Conservation (phyloP, 495 filamentous ascomycete genomes). For the Podospora appendiculata region DNA sequence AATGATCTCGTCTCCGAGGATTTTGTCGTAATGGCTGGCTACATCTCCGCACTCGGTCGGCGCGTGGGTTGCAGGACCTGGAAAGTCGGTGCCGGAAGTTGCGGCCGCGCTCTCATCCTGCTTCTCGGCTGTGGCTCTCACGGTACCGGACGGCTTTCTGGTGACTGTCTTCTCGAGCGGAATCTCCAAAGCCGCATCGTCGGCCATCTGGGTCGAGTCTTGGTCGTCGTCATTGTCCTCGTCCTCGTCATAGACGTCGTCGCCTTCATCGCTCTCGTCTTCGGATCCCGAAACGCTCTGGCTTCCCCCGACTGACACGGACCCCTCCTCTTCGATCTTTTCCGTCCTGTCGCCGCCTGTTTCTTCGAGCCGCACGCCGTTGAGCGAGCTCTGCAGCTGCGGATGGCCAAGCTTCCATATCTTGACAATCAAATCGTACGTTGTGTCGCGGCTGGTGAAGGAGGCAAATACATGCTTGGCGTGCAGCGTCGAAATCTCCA, state of each 20-base stretch:
- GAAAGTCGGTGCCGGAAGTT: slow-evolving; percentile 60
- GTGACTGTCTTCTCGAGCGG: slow-evolving; percentile 50
- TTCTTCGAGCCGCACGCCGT: slow-evolving; percentile 74
- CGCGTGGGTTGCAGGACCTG: slow-evolving; percentile 74
- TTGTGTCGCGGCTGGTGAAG: slow-evolving; percentile 87
- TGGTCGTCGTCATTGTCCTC: slow-evolving; percentile 60
- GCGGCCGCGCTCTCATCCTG: slow-evolving; percentile 47
- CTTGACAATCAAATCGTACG: slow-evolving; percentile 92
- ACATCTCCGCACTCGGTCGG: slow-evolving; percentile 78
- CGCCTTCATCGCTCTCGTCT: slow-evolving; percentile 55
- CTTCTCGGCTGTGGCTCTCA: slow-evolving; percentile 45
- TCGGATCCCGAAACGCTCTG: slow-evolving; percentile 49
- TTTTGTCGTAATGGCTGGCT: slow-evolving; percentile 72
- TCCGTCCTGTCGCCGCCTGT: slow-evolving; percentile 84
- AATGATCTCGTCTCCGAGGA: slow-evolving; percentile 78
- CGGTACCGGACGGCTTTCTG: slow-evolving; percentile 61
- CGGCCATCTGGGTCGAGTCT: slow-evolving; percentile 51
- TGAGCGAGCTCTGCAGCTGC: slow-evolving; percentile 75
- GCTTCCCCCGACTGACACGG: slow-evolving; percentile 24
- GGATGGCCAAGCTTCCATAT: slow-evolving; percentile 98
- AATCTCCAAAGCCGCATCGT: slow-evolving; percentile 53
- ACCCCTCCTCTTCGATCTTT: slow-evolving; percentile 53
- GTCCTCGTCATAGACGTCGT: slow-evolving; percentile 68
- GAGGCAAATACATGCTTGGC: slow-evolving; percentile 94
- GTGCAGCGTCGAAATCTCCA: slow-evolving; percentile 93